Evolutionary conservation across 2,329 filamentous ascomycete species (phyloP).

Genomic region (Aspergillus udagawae): DNA sequence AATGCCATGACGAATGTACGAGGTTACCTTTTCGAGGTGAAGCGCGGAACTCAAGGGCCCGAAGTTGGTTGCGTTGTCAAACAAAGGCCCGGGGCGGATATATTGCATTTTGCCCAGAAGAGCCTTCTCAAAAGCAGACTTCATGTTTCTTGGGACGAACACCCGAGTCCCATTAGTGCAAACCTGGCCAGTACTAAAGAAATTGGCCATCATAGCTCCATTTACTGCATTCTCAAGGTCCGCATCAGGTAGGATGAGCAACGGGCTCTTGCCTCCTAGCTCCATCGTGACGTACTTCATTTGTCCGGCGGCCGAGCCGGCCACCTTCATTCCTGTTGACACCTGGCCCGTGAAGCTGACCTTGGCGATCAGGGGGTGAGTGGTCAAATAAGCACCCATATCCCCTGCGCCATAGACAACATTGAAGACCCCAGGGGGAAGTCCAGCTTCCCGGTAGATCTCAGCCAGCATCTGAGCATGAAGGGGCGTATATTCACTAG

Average conservation of each 20-base stretch:
- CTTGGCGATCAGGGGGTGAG: slow-evolving; percentile 71
- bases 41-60: slow-evolving; percentile 73
- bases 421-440: slow-evolving; percentile 82
- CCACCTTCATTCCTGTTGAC: slow-evolving; percentile 76
- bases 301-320: slow-evolving; percentile 65
- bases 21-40: slow-evolving; percentile 73
- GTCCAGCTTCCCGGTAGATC: slow-evolving; percentile 72
- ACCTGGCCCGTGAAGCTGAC: slow-evolving; percentile 90
- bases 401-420: slow-evolving; percentile 77
- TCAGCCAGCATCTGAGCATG: slow-evolving; percentile 72
- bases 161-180: slow-evolving; percentile 91
- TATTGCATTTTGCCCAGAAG: slow-evolving; percentile 67
- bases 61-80: slow-evolving; percentile 71
- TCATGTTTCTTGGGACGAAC: slow-evolving; percentile 67
- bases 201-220: slow-evolving; percentile 90
- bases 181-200: slow-evolving; percentile 85
- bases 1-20: slow-evolving; percentile 72
- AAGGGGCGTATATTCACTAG: slow-evolving; percentile 81
- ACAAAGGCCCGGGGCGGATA: slow-evolving; percentile 68
- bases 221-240: slow-evolving; percentile 77
- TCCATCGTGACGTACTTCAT: slow-evolving; percentile 96
- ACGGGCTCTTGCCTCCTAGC: slow-evolving; percentile 79
- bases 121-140: slow-evolving; percentile 63
- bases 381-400: slow-evolving; percentile 70
- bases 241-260: slow-evolving; percentile 75